These are phyloP conservation scores for Flaveria brownii DNA, from an alignment of 129 eudicot genomes.

Conservation along the genomic window DNA sequence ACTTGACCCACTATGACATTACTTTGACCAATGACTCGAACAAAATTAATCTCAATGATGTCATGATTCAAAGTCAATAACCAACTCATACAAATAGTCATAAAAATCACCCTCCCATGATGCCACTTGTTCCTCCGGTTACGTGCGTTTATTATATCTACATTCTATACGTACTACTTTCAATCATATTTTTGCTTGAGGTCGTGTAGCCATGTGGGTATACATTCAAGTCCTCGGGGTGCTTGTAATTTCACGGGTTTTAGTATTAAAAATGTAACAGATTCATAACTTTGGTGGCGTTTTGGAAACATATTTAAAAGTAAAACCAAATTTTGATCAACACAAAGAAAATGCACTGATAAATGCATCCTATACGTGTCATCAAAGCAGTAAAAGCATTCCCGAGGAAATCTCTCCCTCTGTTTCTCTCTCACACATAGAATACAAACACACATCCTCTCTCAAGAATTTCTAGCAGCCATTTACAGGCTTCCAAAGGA, in stretches of 20 bases:
- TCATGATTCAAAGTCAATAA: no score
- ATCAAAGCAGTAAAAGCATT: constrained; percentile 41
- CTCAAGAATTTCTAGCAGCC: constrained; percentile 13
- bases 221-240: not conserved
- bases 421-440: constrained; percentile 2
- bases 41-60: no score
- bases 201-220: not conserved
- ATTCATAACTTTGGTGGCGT: not conserved
- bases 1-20: no score
- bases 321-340: not conserved
- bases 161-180: no score
- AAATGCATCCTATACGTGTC: constrained; percentile 77
- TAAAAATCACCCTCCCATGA: no score
- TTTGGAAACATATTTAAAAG: not conserved
- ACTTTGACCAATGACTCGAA: no score
- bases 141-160: no score
- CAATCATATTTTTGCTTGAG: no score
- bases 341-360: constrained; percentile 50
- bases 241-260: not conserved
- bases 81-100: no score
- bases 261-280: not conserved
- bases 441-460: constrained; percentile 18
- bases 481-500: not conserved
- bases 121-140: no score
- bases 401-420: constrained; percentile 36